Evolutionary conservation across 345 rosid species (phyloP).

Genomic region (Linum trigynum): DNA sequence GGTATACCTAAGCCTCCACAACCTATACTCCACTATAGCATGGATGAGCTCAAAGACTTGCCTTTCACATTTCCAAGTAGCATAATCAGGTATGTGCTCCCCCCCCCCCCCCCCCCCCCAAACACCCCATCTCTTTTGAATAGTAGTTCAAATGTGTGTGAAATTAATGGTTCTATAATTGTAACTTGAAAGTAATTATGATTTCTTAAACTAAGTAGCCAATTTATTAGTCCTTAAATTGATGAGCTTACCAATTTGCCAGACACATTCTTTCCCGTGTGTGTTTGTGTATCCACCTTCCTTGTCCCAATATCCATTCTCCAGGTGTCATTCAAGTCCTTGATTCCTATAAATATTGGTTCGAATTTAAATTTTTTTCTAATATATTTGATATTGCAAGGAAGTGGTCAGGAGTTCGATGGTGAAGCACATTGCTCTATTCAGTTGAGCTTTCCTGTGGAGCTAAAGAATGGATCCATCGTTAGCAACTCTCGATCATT

Average conservation of each 20-base stretch:
- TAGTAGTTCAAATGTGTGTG: no score
- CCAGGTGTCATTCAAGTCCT: no score
- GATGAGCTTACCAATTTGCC: neutral
- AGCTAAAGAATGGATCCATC: conserved; percentile 69
- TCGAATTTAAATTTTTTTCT: conserved; percentile 9
- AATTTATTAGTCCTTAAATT: neutral
- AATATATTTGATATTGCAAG: conserved; percentile 30
- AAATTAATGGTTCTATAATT: neutral
- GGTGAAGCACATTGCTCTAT: conserved; percentile 90
- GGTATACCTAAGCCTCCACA: conserved; percentile 75
- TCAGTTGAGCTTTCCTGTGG: conserved; percentile 84
- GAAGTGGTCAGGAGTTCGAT: conserved; percentile 78
- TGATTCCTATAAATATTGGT: neutral
- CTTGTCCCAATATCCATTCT: no score
- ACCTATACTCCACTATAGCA: conserved; percentile 46
- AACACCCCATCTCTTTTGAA: no score
- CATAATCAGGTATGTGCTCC: conserved; percentile 38
- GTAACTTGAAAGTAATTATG: neutral
- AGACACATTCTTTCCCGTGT: neutral
- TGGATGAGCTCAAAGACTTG: conserved; percentile 70
- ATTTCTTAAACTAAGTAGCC: neutral
- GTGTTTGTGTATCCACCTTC: neutral
- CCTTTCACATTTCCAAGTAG: conserved; percentile 71
- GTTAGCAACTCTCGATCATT: conserved; percentile 31
- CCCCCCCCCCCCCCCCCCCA: no score